Percentiles rank a stretch among this genome's conserved stretches.
These are phyloP conservation scores for Fragaria nilgerrensis DNA, from an alignment of 306 rosid genomes.

Conservation along the genomic window DNA sequence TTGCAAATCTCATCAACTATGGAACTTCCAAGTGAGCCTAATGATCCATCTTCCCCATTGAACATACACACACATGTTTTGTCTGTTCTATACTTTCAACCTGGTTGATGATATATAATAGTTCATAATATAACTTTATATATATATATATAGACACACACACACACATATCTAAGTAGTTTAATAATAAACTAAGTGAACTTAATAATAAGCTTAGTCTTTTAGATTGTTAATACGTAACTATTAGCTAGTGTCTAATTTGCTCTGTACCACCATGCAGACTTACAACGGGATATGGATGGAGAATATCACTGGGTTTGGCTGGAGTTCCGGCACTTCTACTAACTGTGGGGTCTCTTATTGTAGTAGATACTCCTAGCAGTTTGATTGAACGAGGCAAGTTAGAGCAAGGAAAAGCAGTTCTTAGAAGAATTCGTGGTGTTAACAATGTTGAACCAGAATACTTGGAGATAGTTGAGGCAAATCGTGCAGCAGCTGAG, in stretches of 20 bases:
- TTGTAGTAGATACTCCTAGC: constrained; percentile 51
- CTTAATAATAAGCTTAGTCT: no score
- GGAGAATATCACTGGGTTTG: constrained; percentile 56
- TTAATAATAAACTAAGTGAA: no score
- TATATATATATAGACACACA: no score
- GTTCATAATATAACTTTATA: no score
- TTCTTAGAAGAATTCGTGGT: constrained; percentile 50
- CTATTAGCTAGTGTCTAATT: background rate
- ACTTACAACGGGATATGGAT: constrained; percentile 51
- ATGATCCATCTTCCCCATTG: no score
- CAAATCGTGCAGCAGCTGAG: constrained; percentile 37
- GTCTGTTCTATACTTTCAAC: no score
- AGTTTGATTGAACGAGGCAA: constrained; percentile 54
- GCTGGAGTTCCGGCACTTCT: constrained; percentile 49
- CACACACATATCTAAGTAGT: no score
- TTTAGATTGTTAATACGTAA: background rate
- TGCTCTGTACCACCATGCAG: constrained; percentile 12
- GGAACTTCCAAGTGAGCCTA: constrained; percentile 41
- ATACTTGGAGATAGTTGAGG: constrained; percentile 42
- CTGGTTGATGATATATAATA: no score
- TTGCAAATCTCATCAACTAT: constrained; percentile 51
- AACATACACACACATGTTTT: background rate
- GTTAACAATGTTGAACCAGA: constrained; percentile 45
- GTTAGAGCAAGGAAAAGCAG: constrained; percentile 39
- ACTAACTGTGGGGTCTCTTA: constrained; percentile 32